Conservation (phyloP, 75 land plant species). For the Pseudotsuga menziesii region DNA sequence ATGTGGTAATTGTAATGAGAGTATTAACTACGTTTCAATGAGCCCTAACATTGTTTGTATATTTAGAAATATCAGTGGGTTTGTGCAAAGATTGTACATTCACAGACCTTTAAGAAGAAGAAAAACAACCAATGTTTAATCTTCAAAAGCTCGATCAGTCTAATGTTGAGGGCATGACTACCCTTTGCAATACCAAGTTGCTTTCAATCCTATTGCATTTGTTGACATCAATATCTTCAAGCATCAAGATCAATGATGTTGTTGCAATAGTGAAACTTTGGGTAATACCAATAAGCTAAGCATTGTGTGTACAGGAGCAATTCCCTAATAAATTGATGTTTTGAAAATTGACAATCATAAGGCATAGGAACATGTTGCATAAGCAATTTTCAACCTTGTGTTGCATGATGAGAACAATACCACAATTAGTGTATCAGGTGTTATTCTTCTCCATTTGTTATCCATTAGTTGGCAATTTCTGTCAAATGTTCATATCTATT, state of each 20-base stretch:
- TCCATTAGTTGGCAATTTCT: too few species aligned
- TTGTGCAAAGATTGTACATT: too few species aligned
- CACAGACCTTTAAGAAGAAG: too few species aligned
- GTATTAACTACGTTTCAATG: too few species aligned
- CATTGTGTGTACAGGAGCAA: slow-evolving; percentile 51
- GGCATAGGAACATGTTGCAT: slow-evolving; percentile 52
- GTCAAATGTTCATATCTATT: too few species aligned
- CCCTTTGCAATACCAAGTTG: slow-evolving; percentile 42
- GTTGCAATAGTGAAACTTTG: slow-evolving; percentile 63
- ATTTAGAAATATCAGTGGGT: too few species aligned
- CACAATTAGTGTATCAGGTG: slow-evolving; percentile 63
- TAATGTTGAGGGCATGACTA: slow-evolving; percentile 26
- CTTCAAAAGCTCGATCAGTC: slow-evolving; percentile 48
- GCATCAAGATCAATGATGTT: slow-evolving; percentile 46
- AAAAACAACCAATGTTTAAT: slow-evolving; percentile 41
- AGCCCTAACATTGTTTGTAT: too few species aligned
- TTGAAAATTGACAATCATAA: slow-evolving; percentile 24
- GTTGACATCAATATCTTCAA: slow-evolving; percentile 29
- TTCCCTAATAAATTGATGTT: slow-evolving; percentile 39
- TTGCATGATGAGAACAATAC: slow-evolving; percentile 50
- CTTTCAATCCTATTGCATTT: slow-evolving; percentile 45
- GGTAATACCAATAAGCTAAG: slow-evolving; percentile 37
- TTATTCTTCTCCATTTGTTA: slow-evolving; percentile 30
- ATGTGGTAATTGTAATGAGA: too few species aligned
- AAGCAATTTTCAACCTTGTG: slow-evolving; percentile 58